phyloP scores from a whole-genome alignment of 2,329 filamentous ascomycete species.

The Nannizzia gypsea region DNA sequence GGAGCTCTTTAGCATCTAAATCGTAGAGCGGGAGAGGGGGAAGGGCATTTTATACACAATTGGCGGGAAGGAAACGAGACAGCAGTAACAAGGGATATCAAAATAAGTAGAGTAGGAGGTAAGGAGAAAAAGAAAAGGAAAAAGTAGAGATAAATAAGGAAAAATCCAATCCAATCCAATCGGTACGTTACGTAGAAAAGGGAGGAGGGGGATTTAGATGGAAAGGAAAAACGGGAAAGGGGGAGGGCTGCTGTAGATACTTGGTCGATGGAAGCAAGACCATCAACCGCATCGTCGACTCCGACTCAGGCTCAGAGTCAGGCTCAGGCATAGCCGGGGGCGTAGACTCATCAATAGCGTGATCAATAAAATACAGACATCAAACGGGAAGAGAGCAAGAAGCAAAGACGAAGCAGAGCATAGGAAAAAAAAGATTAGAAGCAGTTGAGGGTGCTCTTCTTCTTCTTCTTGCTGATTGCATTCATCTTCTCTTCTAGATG shows the following conservation, averaged over 20 bases:
- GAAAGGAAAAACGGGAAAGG: background rate
- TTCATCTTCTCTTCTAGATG: conserved; percentile 94
- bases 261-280: too few relatives aligned
- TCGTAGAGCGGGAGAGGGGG: background rate
- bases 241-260: too few relatives aligned
- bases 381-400: too few relatives aligned
- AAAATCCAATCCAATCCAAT: background rate
- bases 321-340: too few relatives aligned
- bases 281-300: too few relatives aligned
- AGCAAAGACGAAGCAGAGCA: too few relatives aligned
- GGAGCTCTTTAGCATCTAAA: background rate
- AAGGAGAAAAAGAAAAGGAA: background rate
- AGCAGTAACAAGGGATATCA: background rate
- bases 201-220: background rate
- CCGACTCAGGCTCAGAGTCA: too few relatives aligned
- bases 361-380: background rate
- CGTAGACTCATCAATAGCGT: background rate
- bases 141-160: background rate
- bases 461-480: conserved; percentile 82
- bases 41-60: background rate
- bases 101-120: background rate
- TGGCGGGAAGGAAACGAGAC: background rate
- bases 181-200: background rate
- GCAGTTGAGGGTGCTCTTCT: conserved; percentile 90
- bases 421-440: conserved; percentile 49